Evolutionary conservation across 2,329 filamentous ascomycete species (phyloP), one percentile per base, ranked within the genome.

Genomic region (Colletotrichum sp.): DNA sequence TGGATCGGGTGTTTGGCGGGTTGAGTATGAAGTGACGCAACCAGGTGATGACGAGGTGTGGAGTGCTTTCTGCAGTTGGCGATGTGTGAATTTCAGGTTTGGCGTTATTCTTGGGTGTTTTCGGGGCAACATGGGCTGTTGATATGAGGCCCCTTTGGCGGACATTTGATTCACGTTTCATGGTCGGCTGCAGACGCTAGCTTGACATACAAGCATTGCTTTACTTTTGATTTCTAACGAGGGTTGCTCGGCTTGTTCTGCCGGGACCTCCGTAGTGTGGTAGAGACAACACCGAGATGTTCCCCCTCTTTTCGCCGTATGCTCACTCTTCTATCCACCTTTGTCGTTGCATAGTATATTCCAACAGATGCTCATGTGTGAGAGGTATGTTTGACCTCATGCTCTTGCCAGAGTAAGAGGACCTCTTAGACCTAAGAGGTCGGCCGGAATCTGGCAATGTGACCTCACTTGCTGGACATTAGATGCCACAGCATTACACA

Each of bases 1-100:
- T 92, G 77, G 91, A 92, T 80, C 85, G 89, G 72, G 90, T 88
- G 3, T 92, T 92, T 85, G 90, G 90, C 2, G 85, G 83, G 4
- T 84, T 91, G 83, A 82, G 75, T 8, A 72, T 87, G 75, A 77
- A 74, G 71, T 80, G 34, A 36, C 3, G 15, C 34, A 8, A 16
- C 6, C 34, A 22, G 15, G 34, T 1, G 30, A 48, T 1, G 16
- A 6, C 8, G 36, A 11, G 36, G 36, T 16, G 34, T 5, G 34
- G 34, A 36, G 34, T 36, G 34, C 0, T 36, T 36, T 16, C 4
- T 36, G 34, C 34, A 0, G 15, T 1, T 16, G 34, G 15, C 34
- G 34, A 36, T 36, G 3, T 36, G 16, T n/a, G 36, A 44, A 44
- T 19, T 36, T 0, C 15, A 16, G 34, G 34, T 36, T 36, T 16